Evolutionary conservation across 352 stramenopile species (phyloP), one percentile per base, ranked within the genome.

Genomic region (Elongisporangium senticosum): DNA sequence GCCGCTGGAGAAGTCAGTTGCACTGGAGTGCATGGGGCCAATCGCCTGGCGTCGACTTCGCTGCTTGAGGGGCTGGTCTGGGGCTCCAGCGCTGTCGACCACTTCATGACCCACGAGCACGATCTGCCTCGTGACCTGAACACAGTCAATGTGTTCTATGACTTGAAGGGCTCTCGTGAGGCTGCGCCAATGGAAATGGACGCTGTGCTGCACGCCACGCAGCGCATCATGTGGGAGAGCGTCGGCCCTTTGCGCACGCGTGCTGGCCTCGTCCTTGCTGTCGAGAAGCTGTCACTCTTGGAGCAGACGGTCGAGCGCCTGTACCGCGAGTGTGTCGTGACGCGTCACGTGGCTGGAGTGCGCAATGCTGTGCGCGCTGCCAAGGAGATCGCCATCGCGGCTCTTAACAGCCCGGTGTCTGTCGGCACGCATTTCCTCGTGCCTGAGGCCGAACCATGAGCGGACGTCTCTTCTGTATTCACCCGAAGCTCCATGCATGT

Each of bases 1-100:
- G 90, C 90, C 8, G 93, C 92, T 7, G 95, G 95, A 20, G 95
- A 98, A 68, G 92, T 97, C 22, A 96, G 93, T 50, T 87, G 95
- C 67, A 98, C 95, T 14, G 95, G 95, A 51, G 77, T 98, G 14
- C 95, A 98, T 63, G 95, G 95, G 40, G 95, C 90, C 6, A 98
- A 98, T 71, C 83, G 95, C 56, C 67, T 98, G 28, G 95, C 95
- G 10, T 97, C 88, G 22, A 98, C 95, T 1, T 98, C 89, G 47
- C 64, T 98, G 17, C 75, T 98, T 5, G 95, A 98, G 66, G 95
- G 91, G 19, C 77, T 98, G 0, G 93, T 98, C 6, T 98, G 91
- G 89, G 95, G 95, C 56, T 89, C 83, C 53, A 87, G 86, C 47
- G 82, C 96, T 20, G 93, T 88, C 69, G 96, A 84, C 40, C 70